Evolutionary conservation across 2,329 filamentous ascomycete genomes (phyloP).

Genomic region (Ascochyta koolunga): DNA sequence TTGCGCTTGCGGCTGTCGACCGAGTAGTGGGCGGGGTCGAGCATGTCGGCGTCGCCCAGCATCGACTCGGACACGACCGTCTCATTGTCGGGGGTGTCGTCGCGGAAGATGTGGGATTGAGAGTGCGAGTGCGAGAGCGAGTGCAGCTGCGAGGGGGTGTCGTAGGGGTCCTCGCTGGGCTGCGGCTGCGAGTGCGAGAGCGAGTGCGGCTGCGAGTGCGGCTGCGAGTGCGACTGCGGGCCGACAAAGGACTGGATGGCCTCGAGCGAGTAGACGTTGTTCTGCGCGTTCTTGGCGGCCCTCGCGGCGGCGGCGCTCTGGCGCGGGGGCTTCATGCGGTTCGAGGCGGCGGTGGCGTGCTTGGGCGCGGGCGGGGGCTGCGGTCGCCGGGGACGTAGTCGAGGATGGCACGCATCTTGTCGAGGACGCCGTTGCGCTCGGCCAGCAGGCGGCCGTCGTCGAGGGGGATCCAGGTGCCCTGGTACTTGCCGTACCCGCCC

Average conservation of each 20-base stretch:
- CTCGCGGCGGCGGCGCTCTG: conserved; percentile 64
- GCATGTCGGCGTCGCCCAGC: conserved; percentile 80
- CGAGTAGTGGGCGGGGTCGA: conserved; percentile 70
- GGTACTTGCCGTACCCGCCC: conserved; percentile 97
- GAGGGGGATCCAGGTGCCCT: conserved; percentile 97
- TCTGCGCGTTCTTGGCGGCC: conserved; percentile 42
- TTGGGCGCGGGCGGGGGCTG: conserved; percentile 94
- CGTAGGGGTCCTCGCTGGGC: conserved; percentile 65
- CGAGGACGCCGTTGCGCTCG: conserved; percentile 82
- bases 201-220: conserved; percentile 50
- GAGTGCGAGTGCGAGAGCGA: conserved; percentile 55
- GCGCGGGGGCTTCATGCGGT: conserved; percentile 80
- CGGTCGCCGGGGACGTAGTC: conserved; percentile 83
- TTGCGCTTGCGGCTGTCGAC: conserved; percentile 72
- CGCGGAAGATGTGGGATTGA: conserved; percentile 67
- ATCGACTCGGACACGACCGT: conserved; percentile 85
- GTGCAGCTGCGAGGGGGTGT: conserved; percentile 57
- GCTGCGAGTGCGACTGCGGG: conserved; percentile 43
- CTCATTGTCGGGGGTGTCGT: conserved; percentile 81
- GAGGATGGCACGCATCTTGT: conserved; percentile 85
- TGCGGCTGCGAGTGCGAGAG: conserved; percentile 60
- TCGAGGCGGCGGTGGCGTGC: conserved; percentile 72
- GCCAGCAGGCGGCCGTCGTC: conserved; percentile 80
- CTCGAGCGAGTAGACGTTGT: conserved; percentile 36
- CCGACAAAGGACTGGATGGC: conserved; percentile 26